Base-by-base conservation (phyloP, 257 asterid species). In the Fraxinus excelsior region DNA sequence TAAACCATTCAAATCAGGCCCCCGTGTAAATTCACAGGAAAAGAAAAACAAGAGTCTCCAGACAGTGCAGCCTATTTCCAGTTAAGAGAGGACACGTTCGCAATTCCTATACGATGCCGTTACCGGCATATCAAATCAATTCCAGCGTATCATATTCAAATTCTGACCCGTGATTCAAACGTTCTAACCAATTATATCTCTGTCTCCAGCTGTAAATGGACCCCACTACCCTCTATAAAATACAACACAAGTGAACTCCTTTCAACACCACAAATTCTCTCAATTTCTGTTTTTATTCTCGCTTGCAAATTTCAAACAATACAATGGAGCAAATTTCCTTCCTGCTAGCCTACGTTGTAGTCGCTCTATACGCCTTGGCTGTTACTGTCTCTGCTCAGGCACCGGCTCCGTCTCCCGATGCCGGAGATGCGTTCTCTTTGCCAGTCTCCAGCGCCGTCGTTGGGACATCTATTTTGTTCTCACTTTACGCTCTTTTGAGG, bases 401-500 rank as follows among this genome's bases (percentile, higher is more conserved):
- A 12, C 72, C 72, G 29, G 76, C 92, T 13, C 86, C 86, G 0
- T 32, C 82, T 3, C 91, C 91, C 0, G 87, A 80, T 16, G 77
- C 88, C 38, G 94, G 94, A 75, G 85, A 44, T 31, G 91, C 88
- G 2, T 86, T 82, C 76, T 75, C 83, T 19, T 3, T 85, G 82
- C 82, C 88, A 38, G 79, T 79, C 58, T 86, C 92, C 26, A 74
- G 75, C 42, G 77, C 86, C 37, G 64, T 80, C 67, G 76, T 85
- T 11, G 93, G 83, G 0, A 72, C 84, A 56, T 87, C 91, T 67
- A 37, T 90, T 5, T 64, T 85, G 71, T 56, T 80, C 79, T 88
- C 96, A 26, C 80, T 75, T 29, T 46, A 80, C 8, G 89, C 87
- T 21, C 73, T 89, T 26, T 37, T 80, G 82, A 81, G 85, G 86